Evolutionary conservation across 441 rosid species (phyloP).

Genomic region (Euphorbia corollata): DNA sequence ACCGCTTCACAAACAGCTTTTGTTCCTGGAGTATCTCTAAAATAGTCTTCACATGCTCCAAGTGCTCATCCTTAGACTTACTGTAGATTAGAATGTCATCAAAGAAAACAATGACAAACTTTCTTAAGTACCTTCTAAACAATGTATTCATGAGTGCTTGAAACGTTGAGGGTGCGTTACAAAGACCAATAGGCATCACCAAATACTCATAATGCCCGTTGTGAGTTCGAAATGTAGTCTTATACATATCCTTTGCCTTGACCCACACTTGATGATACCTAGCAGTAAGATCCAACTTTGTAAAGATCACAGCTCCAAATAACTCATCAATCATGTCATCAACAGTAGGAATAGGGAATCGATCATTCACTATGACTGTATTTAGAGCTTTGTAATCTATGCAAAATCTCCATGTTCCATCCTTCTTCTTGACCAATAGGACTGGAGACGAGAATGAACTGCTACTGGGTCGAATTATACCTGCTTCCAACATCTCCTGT

Average conservation of each 20-base stretch:
- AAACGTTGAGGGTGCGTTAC: no score
- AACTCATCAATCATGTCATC: not conserved
- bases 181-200: no score
- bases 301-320: not conserved
- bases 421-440: no score
- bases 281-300: not conserved
- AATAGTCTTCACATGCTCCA: no score
- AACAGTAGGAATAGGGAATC: no score
- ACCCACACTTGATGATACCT: not conserved
- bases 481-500: not conserved
- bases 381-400: not conserved
- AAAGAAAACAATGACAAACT: not conserved
- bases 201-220: not conserved
- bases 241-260: no score
- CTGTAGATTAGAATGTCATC: conserved; percentile 3
- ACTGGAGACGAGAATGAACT: not conserved
- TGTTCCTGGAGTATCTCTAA: not conserved
- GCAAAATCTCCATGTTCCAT: not conserved
- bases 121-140: no score
- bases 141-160: not conserved
- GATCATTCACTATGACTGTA: no score
- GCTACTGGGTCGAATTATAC: not conserved
- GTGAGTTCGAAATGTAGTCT: no score
- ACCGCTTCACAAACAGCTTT: not conserved
- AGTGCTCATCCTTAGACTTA: not conserved